These are phyloP conservation scores for Flagelloscypha sp. DNA, from an alignment of 768 basidiomycete species.

Conservation along the genomic window DNA sequence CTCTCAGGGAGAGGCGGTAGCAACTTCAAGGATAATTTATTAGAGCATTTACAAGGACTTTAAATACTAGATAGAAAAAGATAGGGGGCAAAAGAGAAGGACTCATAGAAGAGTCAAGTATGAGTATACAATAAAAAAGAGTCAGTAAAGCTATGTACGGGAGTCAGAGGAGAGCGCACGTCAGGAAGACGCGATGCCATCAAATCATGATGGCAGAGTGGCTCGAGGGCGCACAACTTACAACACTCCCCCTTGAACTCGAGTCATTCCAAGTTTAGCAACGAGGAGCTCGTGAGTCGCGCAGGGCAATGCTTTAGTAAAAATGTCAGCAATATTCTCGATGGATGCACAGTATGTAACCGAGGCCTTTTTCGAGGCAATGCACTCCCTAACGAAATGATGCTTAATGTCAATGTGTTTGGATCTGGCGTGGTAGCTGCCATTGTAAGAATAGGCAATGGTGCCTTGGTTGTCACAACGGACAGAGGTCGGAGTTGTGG, in stretches of 20 bases:
- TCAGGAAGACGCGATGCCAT: too few species aligned
- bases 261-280: conserved; percentile 3
- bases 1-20: too few species aligned
- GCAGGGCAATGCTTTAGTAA: conserved; percentile 20
- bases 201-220: too few species aligned
- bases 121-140: too few species aligned
- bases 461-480: conserved; percentile 23
- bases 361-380: conserved; percentile 9
- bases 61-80: too few species aligned
- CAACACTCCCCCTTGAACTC: conserved; percentile 18
- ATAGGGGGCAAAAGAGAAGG: too few species aligned
- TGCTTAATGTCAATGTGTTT: conserved; percentile 28
- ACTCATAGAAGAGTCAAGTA: too few species aligned
- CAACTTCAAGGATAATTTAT: too few species aligned
- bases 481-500: conserved; percentile 7
- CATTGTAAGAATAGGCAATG: conserved; percentile 15
- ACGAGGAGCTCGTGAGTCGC: conserved; percentile 7
- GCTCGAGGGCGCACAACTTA: conserved; percentile 3
- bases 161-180: too few species aligned
- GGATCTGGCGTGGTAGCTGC: conserved; percentile 19
- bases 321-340: conserved; percentile 19
- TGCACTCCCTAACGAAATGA: conserved; percentile 20
- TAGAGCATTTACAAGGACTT: too few species aligned
- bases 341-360: conserved; percentile 12
- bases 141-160: too few species aligned